Evolutionary conservation across 163 green algal species (phyloP).

Genomic region (Prototheca wickerhamii): DNA sequence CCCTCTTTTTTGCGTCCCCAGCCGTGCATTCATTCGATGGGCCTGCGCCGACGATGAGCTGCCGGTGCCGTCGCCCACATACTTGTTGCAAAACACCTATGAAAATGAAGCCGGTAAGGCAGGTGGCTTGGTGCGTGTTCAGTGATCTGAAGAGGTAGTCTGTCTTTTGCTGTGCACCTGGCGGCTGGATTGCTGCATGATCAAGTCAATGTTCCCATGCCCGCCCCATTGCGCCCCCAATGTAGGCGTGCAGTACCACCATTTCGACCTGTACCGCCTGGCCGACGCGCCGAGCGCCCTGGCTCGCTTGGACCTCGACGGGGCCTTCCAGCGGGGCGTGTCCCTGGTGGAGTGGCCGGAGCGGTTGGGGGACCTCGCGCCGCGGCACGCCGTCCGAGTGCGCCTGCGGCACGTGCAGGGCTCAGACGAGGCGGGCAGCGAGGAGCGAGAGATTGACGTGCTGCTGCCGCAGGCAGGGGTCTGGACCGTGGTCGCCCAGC

Average conservation of each 20-base stretch:
- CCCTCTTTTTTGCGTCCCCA: slow-evolving; percentile 14
- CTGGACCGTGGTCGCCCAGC: neutral
- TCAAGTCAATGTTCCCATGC: no score
- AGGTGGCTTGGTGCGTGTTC: no score
- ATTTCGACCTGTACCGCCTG: slow-evolving; percentile 86
- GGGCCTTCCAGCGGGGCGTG: slow-evolving; percentile 46
- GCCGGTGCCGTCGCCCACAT: slow-evolving; percentile 76
- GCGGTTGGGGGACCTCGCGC: slow-evolving; percentile 26
- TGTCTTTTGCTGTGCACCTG: no score
- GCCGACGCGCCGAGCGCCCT: slow-evolving; percentile 29
- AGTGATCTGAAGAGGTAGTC: no score
- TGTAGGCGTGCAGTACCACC: slow-evolving; percentile 53
- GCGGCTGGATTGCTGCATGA: no score
- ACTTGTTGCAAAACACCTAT: slow-evolving; percentile 78
- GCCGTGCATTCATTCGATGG: slow-evolving; percentile 66
- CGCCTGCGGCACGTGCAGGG: neutral
- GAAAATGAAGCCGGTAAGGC: no score
- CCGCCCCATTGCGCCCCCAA: no score
- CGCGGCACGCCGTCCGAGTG: neutral
- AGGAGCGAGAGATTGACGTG: neutral
- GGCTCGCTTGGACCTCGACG: slow-evolving; percentile 43
- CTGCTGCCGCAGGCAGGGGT: neutral
- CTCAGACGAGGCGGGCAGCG: neutral
- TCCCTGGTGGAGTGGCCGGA: slow-evolving; percentile 80
- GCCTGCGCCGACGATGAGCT: slow-evolving; percentile 47